A percentile compares a stretch with the other conserved stretches of the same genome.
These are phyloP conservation scores for Pseudonitzschia pungens DNA, from an alignment of 108 stramenopile genomes.

Conservation along the genomic window DNA sequence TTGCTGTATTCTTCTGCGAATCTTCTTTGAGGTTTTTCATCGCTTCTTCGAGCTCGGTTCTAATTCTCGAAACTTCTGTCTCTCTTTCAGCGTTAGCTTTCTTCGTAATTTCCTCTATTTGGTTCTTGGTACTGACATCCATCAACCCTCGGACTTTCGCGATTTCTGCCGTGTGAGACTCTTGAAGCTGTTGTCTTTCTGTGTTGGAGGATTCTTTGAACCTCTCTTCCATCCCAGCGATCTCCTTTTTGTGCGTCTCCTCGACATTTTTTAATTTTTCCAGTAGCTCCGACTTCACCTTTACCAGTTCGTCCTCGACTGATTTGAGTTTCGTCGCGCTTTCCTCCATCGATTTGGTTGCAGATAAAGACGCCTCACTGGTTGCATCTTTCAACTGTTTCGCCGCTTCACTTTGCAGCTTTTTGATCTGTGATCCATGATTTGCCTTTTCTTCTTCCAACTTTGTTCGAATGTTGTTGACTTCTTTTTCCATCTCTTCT, in stretches of 20 bases:
- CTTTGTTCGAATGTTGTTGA: conserved; percentile 6
- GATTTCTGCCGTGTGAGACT: conserved; percentile 10
- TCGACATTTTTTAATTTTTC: background rate
- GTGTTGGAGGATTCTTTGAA: conserved; percentile 1
- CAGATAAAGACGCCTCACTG: conserved; percentile 2
- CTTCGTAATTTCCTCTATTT: conserved; percentile 17
- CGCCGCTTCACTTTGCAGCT: conserved; percentile 14
- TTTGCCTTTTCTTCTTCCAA: conserved; percentile 19
- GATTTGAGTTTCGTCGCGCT: conserved; percentile 5
- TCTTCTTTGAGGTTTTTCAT: conserved; percentile 3
- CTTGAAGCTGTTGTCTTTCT: conserved; percentile 1
- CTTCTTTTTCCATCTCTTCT: conserved; percentile 9
- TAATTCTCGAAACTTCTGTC: conserved; percentile 2
- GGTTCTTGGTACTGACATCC: conserved; percentile 11
- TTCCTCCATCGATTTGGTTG: conserved; percentile 13
- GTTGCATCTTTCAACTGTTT: conserved; percentile 17
- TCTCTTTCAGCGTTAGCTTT: conserved; percentile 5
- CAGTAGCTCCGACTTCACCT: background rate
- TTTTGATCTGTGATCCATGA: conserved; percentile 13
- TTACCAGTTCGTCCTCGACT: conserved; percentile 11
- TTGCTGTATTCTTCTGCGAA: background rate
- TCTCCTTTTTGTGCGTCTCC: conserved; percentile 7
- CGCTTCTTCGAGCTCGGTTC: conserved; percentile 1
- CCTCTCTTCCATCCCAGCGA: background rate
- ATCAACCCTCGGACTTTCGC: background rate